Conservation (phyloP, 2,329 filamentous ascomycete species). For the Sarocladium oryzae region DNA sequence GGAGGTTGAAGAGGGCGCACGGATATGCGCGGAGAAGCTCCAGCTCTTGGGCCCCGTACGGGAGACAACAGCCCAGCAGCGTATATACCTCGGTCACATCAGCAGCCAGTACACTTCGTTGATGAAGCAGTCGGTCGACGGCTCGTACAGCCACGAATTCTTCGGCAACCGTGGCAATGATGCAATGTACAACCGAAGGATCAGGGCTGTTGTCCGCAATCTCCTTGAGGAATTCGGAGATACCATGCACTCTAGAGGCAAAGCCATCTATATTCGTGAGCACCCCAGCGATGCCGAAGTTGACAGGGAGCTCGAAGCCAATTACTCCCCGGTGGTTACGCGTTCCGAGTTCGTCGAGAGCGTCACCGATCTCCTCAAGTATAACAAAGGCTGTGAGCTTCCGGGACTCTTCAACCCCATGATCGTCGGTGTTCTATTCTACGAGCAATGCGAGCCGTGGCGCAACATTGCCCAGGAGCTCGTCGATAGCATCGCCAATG, state of each 20-base stretch:
- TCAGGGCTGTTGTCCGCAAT: conserved; percentile 47
- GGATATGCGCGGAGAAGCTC: conserved; percentile 30
- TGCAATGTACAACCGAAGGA: conserved; percentile 32
- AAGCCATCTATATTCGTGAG: neutral
- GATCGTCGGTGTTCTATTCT: conserved; percentile 53
- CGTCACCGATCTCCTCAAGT: conserved; percentile 16
- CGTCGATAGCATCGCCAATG: conserved; percentile 25
- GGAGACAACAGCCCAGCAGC: conserved; percentile 39
- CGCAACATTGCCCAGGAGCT: conserved; percentile 29
- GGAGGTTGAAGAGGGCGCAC: conserved; percentile 33
- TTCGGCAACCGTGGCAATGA: conserved; percentile 33
- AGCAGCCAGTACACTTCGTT: conserved; percentile 38
- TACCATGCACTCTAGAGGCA: neutral
- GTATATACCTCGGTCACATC: conserved; percentile 37
- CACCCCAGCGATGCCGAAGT: neutral
- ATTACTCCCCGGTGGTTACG: conserved; percentile 2
- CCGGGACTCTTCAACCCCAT: conserved; percentile 55
- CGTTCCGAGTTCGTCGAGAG: conserved; percentile 16
- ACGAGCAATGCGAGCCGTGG: conserved; percentile 52
- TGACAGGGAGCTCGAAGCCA: neutral
- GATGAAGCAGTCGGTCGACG: conserved; percentile 40
- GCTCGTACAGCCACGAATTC: conserved; percentile 45
- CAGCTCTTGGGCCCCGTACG: conserved; percentile 42
- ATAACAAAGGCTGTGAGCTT: conserved; percentile 40
- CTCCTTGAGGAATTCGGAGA: neutral